phyloP scores from a whole-genome alignment of 108 stramenopile genomes.

The Pseudonitzschia multiseries region DNA sequence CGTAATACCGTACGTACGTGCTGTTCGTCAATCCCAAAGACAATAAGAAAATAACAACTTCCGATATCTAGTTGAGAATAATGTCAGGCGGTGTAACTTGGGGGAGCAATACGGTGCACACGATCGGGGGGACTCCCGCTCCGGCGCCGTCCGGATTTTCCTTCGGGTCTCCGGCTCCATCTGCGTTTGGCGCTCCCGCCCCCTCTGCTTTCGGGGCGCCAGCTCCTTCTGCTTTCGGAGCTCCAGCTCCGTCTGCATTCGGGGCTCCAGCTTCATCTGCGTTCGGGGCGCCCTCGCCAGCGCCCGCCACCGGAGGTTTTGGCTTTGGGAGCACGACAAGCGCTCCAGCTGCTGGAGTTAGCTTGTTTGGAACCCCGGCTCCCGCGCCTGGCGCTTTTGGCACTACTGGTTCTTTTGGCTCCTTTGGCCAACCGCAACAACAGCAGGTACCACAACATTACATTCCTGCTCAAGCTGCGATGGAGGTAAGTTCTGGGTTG shows the following conservation, averaged over 20 bases:
- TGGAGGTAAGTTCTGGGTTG: constrained; percentile 40
- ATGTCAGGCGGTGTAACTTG: constrained; percentile 36
- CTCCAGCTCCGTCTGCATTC: constrained; percentile 45
- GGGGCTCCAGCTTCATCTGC: constrained; percentile 46
- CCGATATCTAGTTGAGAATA: neutral
- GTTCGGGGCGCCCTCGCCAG: constrained; percentile 43
- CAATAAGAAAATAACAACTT: neutral
- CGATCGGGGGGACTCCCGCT: constrained; percentile 35
- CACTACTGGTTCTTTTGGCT: constrained; percentile 22
- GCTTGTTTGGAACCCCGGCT: constrained; percentile 54
- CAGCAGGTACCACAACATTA: constrained; percentile 16
- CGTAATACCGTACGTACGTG: too few species aligned
- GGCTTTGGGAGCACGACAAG: constrained; percentile 40
- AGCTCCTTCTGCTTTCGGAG: constrained; percentile 42
- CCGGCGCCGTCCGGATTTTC: constrained; percentile 23
- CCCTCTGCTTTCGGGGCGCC: constrained; percentile 46
- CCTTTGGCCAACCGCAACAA: constrained; percentile 6
- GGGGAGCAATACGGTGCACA: constrained; percentile 52
- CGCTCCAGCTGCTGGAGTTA: constrained; percentile 38
- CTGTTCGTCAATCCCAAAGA: neutral
- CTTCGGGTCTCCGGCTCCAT: constrained; percentile 33
- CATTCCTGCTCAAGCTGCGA: constrained; percentile 70
- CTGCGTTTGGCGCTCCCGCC: constrained; percentile 51
- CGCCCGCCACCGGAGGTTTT: constrained; percentile 26
- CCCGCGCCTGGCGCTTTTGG: constrained; percentile 42